Conservation (phyloP, 768 basidiomycete species). For the Daedalea quercina region DNA sequence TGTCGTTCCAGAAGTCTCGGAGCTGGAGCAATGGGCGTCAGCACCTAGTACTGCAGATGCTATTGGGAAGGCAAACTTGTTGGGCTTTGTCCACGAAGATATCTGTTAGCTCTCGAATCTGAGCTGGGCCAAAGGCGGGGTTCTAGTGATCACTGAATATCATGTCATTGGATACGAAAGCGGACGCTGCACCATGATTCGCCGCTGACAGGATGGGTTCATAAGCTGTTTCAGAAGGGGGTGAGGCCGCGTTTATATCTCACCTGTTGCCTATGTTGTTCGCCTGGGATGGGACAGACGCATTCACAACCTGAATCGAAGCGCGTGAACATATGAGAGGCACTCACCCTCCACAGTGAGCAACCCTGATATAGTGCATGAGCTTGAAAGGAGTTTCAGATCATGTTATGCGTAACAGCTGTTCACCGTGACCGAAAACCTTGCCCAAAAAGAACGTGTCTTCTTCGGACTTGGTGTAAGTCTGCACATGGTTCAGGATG, state of each 20-base stretch:
- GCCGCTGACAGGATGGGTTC: not conserved
- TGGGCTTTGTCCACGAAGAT: conserved; percentile 52
- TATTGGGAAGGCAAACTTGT: conserved; percentile 26
- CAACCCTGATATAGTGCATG: not conserved
- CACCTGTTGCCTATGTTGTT: conserved; percentile 4
- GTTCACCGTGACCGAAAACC: conserved; percentile 34
- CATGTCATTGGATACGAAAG: no score
- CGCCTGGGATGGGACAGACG: not conserved
- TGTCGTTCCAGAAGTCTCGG: conserved; percentile 14
- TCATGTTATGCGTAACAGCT: no score
- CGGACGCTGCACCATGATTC: not conserved
- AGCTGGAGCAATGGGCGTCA: conserved; percentile 10
- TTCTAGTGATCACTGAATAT: conserved; percentile 35
- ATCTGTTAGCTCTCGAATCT: conserved; percentile 50
- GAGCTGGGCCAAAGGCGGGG: conserved; percentile 57
- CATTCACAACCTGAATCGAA: not conserved
- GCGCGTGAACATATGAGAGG: no score
- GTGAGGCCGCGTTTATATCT: not conserved
- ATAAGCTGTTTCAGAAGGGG: no score
- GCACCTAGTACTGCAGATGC: not conserved
- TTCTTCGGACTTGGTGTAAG: conserved; percentile 49
- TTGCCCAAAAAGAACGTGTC: conserved; percentile 29
- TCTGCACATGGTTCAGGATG: conserved; percentile 47
- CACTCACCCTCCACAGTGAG: not conserved
- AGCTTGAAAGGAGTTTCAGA: not conserved